These are phyloP conservation scores for Epithele typhae DNA, from an alignment of 768 basidiomycete species.

Conservation along the genomic window DNA sequence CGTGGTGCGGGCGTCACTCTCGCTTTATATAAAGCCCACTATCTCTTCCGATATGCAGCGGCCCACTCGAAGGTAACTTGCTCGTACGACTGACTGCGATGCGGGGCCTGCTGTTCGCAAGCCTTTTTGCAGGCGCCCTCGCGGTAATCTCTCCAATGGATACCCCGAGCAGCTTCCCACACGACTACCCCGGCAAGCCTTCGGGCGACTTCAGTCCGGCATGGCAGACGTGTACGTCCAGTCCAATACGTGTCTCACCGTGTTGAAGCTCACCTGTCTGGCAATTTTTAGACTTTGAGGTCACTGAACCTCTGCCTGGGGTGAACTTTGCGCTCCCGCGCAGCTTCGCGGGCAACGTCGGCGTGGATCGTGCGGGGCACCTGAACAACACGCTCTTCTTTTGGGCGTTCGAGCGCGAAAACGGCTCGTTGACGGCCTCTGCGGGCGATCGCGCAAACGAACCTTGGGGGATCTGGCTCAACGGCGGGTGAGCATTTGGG, in stretches of 20 bases:
- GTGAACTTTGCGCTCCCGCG: constrained; percentile 28
- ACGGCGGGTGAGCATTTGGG: constrained; percentile 33
- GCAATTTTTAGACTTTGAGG: constrained; percentile 28
- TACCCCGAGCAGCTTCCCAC: constrained; percentile 30
- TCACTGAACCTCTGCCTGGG: constrained; percentile 31
- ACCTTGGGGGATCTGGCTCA: constrained; percentile 38
- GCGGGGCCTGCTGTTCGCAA: too few species aligned
- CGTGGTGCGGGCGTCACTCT: too few species aligned
- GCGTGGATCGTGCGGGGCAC: constrained; percentile 27
- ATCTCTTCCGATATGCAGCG: too few species aligned
- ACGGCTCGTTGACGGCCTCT: constrained; percentile 32
- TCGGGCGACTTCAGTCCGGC: constrained; percentile 25
- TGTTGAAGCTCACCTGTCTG: not conserved
- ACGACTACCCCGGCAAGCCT: constrained; percentile 41
- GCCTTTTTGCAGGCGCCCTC: too few species aligned
- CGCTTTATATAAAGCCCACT: too few species aligned
- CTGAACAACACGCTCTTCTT: constrained; percentile 37
- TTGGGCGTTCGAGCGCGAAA: constrained; percentile 34
- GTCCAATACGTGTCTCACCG: not conserved
- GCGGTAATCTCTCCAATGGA: too few species aligned
- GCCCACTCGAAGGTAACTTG: too few species aligned
- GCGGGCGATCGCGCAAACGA: constrained; percentile 20
- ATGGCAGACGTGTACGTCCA: constrained; percentile 31
- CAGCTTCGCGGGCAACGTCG: constrained; percentile 35
- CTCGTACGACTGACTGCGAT: too few species aligned